Percentiles rank a stretch among this genome's conserved stretches.
phyloP scores from a whole-genome alignment of 306 rosid genomes.

The Clitoria ternatea region DNA sequence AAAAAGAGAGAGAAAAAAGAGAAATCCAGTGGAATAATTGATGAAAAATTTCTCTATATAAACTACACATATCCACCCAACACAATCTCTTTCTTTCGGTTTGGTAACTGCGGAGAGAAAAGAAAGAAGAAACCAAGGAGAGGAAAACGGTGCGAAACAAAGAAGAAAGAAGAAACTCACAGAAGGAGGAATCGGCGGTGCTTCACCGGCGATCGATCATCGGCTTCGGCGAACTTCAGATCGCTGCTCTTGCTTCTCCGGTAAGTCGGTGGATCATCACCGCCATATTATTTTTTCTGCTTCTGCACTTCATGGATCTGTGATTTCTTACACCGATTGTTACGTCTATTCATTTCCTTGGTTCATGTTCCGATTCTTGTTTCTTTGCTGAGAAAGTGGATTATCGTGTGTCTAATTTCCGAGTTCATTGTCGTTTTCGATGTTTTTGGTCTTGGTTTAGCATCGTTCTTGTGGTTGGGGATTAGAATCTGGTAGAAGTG shows the following conservation, averaged over 20 bases:
- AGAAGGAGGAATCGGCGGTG: slow-evolving; percentile 17
- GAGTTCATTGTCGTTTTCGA: not conserved
- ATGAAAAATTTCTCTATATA: slow-evolving; percentile 21
- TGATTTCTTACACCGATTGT: slow-evolving; percentile 15
- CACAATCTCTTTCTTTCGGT: not conserved
- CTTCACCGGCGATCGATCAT: slow-evolving; percentile 25
- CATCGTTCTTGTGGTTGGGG: not conserved
- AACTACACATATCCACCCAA: slow-evolving; percentile 5
- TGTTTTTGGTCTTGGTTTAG: not conserved
- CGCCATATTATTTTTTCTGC: not conserved
- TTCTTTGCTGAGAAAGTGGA: slow-evolving; percentile 4
- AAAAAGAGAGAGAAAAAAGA: not conserved
- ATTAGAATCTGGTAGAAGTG: not conserved
- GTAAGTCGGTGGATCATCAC: slow-evolving; percentile 31
- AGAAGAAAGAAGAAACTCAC: not conserved
- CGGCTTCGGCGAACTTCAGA: slow-evolving; percentile 26
- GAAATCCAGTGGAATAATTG: slow-evolving; percentile 30
- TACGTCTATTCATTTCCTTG: not conserved
- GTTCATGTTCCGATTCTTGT: slow-evolving; percentile 12
- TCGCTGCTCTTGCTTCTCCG: slow-evolving; percentile 28
- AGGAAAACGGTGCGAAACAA: slow-evolving; percentile 18
- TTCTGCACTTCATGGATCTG: slow-evolving; percentile 20
- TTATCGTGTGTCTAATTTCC: not conserved
- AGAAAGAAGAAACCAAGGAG: not conserved
- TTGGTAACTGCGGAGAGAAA: slow-evolving; percentile 15